Conservation (phyloP, 345 rosid genomes). For the Chamaenerion angustifolium region DNA sequence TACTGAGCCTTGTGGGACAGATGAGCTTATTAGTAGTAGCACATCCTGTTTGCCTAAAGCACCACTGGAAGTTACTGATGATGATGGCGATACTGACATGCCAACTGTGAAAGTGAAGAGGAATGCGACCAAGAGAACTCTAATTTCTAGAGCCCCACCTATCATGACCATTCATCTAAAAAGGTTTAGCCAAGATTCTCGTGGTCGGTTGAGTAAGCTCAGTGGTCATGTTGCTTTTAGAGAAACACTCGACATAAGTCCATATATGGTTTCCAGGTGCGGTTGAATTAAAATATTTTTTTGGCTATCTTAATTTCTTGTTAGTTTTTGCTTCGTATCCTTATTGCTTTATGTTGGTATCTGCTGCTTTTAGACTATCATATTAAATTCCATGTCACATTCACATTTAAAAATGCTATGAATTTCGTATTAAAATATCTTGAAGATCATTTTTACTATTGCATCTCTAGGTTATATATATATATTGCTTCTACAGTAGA, state of each 20-base stretch:
- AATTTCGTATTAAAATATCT: no score
- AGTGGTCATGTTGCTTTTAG: constrained; percentile 75
- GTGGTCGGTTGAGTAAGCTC: constrained; percentile 87
- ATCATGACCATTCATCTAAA: constrained; percentile 81
- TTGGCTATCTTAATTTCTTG: background rate
- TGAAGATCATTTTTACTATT: no score
- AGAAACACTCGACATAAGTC: constrained; percentile 57
- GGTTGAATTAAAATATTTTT: constrained; percentile 1
- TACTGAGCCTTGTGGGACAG: constrained; percentile 15
- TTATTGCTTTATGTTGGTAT: no score
- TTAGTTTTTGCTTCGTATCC: background rate
- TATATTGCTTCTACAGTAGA: no score
- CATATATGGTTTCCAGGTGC: constrained; percentile 80
- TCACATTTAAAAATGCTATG: no score
- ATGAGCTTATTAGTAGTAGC: constrained; percentile 17
- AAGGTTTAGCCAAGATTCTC: constrained; percentile 88
- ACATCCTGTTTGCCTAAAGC: constrained; percentile 19
- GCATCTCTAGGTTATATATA: no score
- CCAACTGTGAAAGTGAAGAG: constrained; percentile 47
- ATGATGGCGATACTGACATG: constrained; percentile 24
- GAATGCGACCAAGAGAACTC: constrained; percentile 81
- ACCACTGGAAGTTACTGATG: constrained; percentile 25
- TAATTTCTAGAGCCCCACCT: constrained; percentile 64
- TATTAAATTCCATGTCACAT: no score
- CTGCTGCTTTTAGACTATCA: no score